These are phyloP conservation scores for Corinectria fuckeliana DNA, from an alignment of 2,329 filamentous ascomycete genomes.

Conservation along the genomic window DNA sequence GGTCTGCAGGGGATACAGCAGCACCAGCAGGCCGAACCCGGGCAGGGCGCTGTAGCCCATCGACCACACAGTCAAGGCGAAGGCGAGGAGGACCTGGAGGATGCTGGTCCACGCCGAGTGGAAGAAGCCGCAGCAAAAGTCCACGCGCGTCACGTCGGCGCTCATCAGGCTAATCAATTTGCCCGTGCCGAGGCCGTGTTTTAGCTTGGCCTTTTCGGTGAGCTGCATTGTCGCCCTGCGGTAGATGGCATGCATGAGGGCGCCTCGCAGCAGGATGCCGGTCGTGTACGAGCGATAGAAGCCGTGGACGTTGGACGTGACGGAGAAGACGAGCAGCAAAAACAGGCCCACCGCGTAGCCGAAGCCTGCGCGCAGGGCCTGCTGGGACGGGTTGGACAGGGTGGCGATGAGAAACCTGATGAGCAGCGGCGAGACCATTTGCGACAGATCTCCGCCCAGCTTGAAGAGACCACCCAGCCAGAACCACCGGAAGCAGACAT, in stretches of 20 bases:
- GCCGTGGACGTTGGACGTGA: constrained; percentile 37
- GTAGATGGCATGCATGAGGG: constrained; percentile 31
- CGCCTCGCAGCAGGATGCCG: constrained; percentile 27
- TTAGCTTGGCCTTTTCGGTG: constrained; percentile 20
- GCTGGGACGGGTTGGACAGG: constrained; percentile 29
- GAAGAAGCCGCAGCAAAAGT: constrained; percentile 43
- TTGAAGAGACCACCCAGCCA: constrained; percentile 40
- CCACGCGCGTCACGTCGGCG: constrained; percentile 41
- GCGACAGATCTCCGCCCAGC: constrained; percentile 32
- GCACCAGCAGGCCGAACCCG: constrained; percentile 34
- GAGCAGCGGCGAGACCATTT: constrained; percentile 30
- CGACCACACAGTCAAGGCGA: constrained; percentile 25
- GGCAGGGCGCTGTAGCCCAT: constrained; percentile 37
- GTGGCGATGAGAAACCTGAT: constrained; percentile 34
- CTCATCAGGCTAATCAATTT: constrained; percentile 44
- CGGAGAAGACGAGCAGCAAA: constrained; percentile 32
- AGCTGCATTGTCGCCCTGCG: constrained; percentile 31
- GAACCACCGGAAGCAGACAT: constrained; percentile 41
- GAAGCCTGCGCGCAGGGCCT: constrained; percentile 21
- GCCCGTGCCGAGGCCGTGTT: constrained; percentile 31
- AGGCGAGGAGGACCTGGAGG: constrained; percentile 40
- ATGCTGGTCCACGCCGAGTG: constrained; percentile 42
- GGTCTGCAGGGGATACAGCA: constrained; percentile 34
- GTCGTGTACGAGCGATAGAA: constrained; percentile 34
- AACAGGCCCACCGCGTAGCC: constrained; percentile 36